Evolutionary conservation across 768 basidiomycete genomes (phyloP), one percentile per base, ranked within the genome.

Genomic region (Mrakia frigida): DNA sequence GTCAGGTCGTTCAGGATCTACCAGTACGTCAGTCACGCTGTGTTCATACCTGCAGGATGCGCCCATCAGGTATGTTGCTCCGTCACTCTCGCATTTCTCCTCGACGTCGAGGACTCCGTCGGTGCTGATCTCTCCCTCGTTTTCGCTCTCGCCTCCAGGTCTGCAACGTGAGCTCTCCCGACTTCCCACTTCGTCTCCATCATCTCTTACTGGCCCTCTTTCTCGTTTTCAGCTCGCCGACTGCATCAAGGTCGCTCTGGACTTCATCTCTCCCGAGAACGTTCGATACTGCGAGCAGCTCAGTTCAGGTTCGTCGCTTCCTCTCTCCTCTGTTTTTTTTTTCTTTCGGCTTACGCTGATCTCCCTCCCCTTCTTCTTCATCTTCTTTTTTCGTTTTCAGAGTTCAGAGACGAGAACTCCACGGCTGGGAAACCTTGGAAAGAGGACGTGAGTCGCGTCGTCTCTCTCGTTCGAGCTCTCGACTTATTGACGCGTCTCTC

Each of bases 241-340:
- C 83, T 95, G 92, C 81, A 90, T 98, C 85, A 98, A 98, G 85
- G 92, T 97, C 71, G 94, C 95, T 39, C 87, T 91, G 80, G 95
- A 98, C 84, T 98, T 94, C 83, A 93, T 97, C 79, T 92, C 91
- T 86, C 91, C 94, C 60, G 92, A 97, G 85, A 97, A 96, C 82
- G 90, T 98, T 53, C 85, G 85, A 68, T 88, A 93, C 46, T 98
- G 95, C 83, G 92, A 92, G 83, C 86, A 87, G 82, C 86, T 98
- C 74, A 94, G 92, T 77, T 86, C 16, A 50, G 46, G 46, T 50
- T 50, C 46, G 46, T 50, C 18, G 18, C 0, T 14, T 14, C 18
- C 21, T 21, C 46, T 50, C 13, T n/a, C 18, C 46, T 9, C 43
- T 46, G 9, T 46, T 46, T 16, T 46, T 16, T 46, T 2, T 10